These are phyloP conservation scores for Macaranga tanarius DNA, from an alignment of 441 rosid genomes.

Conservation along the genomic window DNA sequence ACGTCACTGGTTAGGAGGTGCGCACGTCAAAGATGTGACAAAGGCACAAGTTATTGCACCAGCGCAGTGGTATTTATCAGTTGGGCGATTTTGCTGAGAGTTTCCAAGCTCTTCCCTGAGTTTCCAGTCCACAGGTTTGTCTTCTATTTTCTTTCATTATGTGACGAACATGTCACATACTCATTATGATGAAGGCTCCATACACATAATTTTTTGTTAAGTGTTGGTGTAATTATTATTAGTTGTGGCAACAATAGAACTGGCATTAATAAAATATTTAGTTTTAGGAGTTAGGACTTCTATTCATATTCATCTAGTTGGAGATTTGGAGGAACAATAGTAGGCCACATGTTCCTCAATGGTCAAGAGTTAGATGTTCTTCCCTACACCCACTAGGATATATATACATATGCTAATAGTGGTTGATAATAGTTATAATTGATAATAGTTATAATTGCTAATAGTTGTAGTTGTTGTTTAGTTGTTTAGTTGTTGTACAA, in stretches of 20 bases:
- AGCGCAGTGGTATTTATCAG: constrained; percentile 79
- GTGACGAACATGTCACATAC: background rate
- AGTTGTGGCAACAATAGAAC: background rate
- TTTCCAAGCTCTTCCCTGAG: constrained; percentile 64
- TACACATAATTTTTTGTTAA: background rate
- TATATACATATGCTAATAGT: too few relatives aligned
- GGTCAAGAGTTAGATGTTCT: too few relatives aligned
- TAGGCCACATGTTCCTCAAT: too few relatives aligned
- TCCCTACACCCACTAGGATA: too few relatives aligned
- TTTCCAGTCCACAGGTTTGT: constrained; percentile 61
- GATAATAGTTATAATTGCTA: too few relatives aligned
- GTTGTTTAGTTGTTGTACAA: too few relatives aligned
- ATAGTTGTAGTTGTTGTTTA: too few relatives aligned
- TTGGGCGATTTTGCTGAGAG: constrained; percentile 65
- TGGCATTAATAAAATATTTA: background rate
- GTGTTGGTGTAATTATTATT: constrained; percentile 3
- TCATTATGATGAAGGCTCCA: background rate
- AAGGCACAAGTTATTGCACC: constrained; percentile 63
- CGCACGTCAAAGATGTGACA: constrained; percentile 80
- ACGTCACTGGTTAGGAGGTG: constrained; percentile 81
- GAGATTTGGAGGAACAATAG: background rate
- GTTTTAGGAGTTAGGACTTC: background rate
- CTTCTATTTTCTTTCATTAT: background rate
- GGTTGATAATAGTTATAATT: too few relatives aligned
- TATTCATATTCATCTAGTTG: background rate